phyloP scores from a whole-genome alignment of 164 flowering plant species.

The Litsea cubeba region DNA sequence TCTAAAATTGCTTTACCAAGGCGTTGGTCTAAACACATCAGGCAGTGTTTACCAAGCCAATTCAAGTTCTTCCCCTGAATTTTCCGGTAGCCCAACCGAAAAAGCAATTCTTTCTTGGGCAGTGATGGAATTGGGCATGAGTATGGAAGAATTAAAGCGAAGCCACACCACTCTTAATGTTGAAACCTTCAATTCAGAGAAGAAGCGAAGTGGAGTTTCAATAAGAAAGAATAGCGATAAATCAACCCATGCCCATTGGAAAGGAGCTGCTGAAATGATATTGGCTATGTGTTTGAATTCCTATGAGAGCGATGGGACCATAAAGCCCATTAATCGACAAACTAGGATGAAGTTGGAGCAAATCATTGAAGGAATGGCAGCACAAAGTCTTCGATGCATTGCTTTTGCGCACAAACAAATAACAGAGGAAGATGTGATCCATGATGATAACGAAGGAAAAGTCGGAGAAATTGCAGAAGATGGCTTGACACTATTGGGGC shows the following conservation, averaged over 20 bases:
- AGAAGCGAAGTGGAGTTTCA: constrained; percentile 45
- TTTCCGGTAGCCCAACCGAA: constrained; percentile 64
- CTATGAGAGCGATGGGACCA: constrained; percentile 8
- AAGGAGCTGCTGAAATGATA: constrained; percentile 81
- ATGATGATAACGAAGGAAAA: neutral
- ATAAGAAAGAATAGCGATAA: constrained; percentile 29
- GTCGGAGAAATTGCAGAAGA: constrained; percentile 20
- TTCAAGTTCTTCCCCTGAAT: constrained; percentile 26
- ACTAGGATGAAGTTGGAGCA: constrained; percentile 9
- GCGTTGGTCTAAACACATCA: constrained; percentile 51
- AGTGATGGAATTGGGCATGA: constrained; percentile 28
- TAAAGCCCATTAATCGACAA: constrained; percentile 8
- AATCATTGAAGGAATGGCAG: constrained; percentile 31
- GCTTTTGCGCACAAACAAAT: constrained; percentile 23
- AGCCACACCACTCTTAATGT: constrained; percentile 24
- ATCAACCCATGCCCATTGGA: constrained; percentile 56
- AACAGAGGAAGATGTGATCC: constrained; percentile 1
- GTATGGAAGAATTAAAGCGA: constrained; percentile 19
- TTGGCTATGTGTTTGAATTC: constrained; percentile 55
- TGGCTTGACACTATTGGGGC: constrained; percentile 36
- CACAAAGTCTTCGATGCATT: constrained; percentile 31
- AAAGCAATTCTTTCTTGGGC: constrained; percentile 64
- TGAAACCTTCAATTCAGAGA: constrained; percentile 41
- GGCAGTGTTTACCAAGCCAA: constrained; percentile 31
- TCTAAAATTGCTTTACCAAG: constrained; percentile 38